Conservation (phyloP, 768 basidiomycete genomes). For the Boletus reticulatus region DNA sequence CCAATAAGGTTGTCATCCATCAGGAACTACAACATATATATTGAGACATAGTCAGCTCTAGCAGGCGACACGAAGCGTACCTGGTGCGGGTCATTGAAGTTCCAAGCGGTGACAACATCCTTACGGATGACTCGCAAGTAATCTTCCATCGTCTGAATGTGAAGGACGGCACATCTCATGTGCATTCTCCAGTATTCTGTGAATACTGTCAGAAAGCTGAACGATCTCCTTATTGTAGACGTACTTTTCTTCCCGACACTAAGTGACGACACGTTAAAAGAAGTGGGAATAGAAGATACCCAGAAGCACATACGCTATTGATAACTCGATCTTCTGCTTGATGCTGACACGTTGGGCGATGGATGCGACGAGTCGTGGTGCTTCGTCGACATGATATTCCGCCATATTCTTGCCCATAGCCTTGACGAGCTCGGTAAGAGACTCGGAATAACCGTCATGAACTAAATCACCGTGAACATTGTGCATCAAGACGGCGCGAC, state of each 20-base stretch:
- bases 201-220: neutral
- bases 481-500: neutral
- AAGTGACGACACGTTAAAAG: neutral
- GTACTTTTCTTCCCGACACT: constrained; percentile 14
- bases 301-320: constrained; percentile 5
- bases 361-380: constrained; percentile 2
- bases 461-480: neutral
- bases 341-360: constrained; percentile 17
- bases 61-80: neutral
- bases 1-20: neutral
- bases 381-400: constrained; percentile 6
- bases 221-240: neutral
- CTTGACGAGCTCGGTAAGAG: constrained; percentile 1
- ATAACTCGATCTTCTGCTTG: constrained; percentile 15
- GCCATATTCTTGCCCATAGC: constrained; percentile 5
- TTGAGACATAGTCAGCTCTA: neutral
- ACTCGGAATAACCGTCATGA: neutral
- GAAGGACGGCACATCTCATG: constrained; percentile 2
- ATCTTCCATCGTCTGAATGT: constrained; percentile 1
- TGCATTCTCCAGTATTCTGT: constrained; percentile 14
- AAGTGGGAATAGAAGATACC: neutral
- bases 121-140: constrained; percentile 10
- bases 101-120: constrained; percentile 9
- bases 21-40: neutral
- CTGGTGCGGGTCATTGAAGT: constrained; percentile 10